Evolutionary conservation across 1,139 yeast genomes (phyloP).

Genomic region (Tardiomyces depauwii): DNA sequence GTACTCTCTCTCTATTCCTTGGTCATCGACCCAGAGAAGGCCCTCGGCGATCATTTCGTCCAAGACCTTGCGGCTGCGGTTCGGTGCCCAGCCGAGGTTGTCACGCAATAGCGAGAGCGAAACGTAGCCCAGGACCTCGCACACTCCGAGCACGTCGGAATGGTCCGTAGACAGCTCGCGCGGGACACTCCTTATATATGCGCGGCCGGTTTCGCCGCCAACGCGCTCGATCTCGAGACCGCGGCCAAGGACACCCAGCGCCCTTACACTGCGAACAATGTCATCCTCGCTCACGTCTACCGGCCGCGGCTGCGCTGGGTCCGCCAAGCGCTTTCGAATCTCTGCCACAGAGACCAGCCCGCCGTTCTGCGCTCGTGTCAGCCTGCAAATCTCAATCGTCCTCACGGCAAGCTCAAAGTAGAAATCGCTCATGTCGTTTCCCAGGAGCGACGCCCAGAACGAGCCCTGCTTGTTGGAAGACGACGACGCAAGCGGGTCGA

Average conservation of each 20-base stretch:
- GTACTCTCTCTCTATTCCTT: slow-evolving; percentile 44
- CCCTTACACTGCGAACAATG: slow-evolving; percentile 36
- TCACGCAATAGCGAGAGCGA: slow-evolving; percentile 52
- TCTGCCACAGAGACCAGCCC: slow-evolving; percentile 64
- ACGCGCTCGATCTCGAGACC: slow-evolving; percentile 36
- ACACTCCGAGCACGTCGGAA: slow-evolving; percentile 55
- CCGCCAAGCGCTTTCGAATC: slow-evolving; percentile 28
- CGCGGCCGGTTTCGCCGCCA: slow-evolving; percentile 21
- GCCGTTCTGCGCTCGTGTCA: slow-evolving; percentile 63
- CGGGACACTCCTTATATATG: slow-evolving; percentile 37
- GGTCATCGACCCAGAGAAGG: slow-evolving; percentile 70
- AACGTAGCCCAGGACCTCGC: slow-evolving; percentile 63
- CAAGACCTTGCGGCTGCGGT: slow-evolving; percentile 51
- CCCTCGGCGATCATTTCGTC: slow-evolving; percentile 77
- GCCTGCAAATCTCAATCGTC: slow-evolving; percentile 63
- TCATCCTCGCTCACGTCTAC: slow-evolving; percentile 35
- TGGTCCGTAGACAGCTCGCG: slow-evolving; percentile 55
- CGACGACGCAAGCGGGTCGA: slow-evolving; percentile 57
- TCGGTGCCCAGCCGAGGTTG: slow-evolving; percentile 60
- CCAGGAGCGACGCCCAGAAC: slow-evolving; percentile 28
- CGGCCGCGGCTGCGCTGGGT: slow-evolving; percentile 23
- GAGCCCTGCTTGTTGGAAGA: slow-evolving; percentile 27
- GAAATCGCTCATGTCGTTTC: slow-evolving; percentile 40
- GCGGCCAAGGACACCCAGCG: slow-evolving; percentile 33
- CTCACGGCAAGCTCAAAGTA: slow-evolving; percentile 57